Evolutionary conservation across 495 filamentous ascomycete species (phyloP), one percentile per base, ranked within the genome.

Genomic region (Astrothelium subdiscretum): DNA sequence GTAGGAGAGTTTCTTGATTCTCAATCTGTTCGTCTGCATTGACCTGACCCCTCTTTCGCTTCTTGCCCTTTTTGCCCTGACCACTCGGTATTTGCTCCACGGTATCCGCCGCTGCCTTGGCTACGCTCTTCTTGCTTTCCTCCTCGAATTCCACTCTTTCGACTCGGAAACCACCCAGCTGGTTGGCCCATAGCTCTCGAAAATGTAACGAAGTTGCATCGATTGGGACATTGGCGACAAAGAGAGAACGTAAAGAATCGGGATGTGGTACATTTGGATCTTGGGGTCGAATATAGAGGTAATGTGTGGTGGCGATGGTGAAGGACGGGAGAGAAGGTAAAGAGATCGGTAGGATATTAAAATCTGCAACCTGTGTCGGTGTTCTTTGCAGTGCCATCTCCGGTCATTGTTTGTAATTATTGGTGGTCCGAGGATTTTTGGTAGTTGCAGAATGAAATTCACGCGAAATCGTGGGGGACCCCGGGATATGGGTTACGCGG

Each of bases 251-350:
- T 5, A 68, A 65, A 27, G 66, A 67, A 68, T 87, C 80, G 20
- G 83, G 77, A 12, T 87, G 86, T 18, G 89, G 85, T 27, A 91
- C 80, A 68, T 85, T 88, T 61, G 87, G 91, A 48, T 85, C 80
- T 71, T 97, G 90, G 32, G 82, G 83, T 61, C 87, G 88, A 59
- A 97, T 73, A 74, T 96, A 96, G 70, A 97, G 79, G 76, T 90
- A 89, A 76, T 98, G 94, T 57, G 79, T 83, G 63, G 79, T 81
- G n/a, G 79, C 65, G 20, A 77, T 69, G 6, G 83, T 81, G 66
- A 77, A 85, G 3, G 83, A 77, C 1, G 84, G 76, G n/a, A 83
- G 71, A 20, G 79, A 67, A 1, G 88, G 88, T 13, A 92, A 13
- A 20, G 22, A 43, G 58, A 73, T 62, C 0, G 71, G 72, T 31